Base-by-base conservation (phyloP, 2,329 filamentous ascomycete species). In the Fusarium lyarnte region DNA sequence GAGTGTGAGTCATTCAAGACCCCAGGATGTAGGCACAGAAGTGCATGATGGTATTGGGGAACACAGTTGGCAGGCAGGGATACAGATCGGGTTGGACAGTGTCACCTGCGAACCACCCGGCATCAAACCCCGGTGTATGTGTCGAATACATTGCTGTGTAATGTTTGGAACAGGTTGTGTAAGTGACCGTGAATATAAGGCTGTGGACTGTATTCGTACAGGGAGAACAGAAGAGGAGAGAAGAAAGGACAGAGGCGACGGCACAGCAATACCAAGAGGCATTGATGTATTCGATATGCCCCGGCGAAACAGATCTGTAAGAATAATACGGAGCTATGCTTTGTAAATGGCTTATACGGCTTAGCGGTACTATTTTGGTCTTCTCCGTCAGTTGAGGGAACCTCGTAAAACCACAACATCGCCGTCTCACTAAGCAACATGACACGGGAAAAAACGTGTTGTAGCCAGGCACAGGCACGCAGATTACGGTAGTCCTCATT, bases 1-100 rank as follows among this genome's bases (percentile, higher is more conserved):
- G 64, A 59, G 70, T 64, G 73, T 77, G 75, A 77, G 71, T 77
- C 75, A 77, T 73, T 46, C 64, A 38, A 59, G 63, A 66, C 59
- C 72, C 69, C 70, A 47, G 53, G 53, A 63, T 71, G 38, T 60
- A 52, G 19, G 49, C 33, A 46, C 33, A 33, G 36, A 31, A 42
- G 42, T 42, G 52, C 23, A 47, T 47, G 38, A 55, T 52, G 53
- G 38, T 31, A 55, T 43, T 61, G 61, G 57, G 58, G 58, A 66
- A 51, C 47, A 58, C 63, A 46, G 57, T 51, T 75, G 67, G 65
- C 67, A 72, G 67, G 60, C 70, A 77, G 75, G 75, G 75, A 74
- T 77, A 53, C 59, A 57, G 67, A 77, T 69, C 69, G 46, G 52
- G 51, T 38, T 58, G 51, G 29, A 58, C 57, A 62, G 42, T 53